A percentile compares a stretch with the other conserved stretches of the same genome.
Conservation (phyloP, 2,329 filamentous ascomycete genomes). For the Monilinia fructigena region DNA sequence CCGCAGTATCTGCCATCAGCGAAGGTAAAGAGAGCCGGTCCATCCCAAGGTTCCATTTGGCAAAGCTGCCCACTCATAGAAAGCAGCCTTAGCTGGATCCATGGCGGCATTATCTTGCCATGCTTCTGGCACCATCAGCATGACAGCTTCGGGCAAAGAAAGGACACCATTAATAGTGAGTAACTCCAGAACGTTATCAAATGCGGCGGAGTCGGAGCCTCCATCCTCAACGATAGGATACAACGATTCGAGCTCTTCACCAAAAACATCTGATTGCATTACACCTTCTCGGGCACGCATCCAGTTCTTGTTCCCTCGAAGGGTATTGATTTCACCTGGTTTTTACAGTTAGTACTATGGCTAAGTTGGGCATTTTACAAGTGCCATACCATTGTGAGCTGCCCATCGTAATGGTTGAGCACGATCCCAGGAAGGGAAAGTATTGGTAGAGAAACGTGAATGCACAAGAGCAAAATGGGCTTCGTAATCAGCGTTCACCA, state of each 20-base stretch:
- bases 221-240: conserved; percentile 97
- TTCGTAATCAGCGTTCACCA: conserved; percentile 96
- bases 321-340: conserved; percentile 84
- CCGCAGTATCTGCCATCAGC: conserved; percentile 95
- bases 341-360: conserved; percentile 34
- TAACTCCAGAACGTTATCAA: conserved; percentile 93
- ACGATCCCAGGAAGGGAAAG: conserved; percentile 97
- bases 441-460: conserved; percentile 97
- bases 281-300: conserved; percentile 96
- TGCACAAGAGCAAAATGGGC: conserved; percentile 95
- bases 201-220: conserved; percentile 93
- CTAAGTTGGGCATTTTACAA: conserved; percentile 35
- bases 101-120: conserved; percentile 93
- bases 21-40: conserved; percentile 94
- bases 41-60: conserved; percentile 99
- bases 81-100: conserved; percentile 93
- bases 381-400: conserved; percentile 77
- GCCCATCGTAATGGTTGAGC: conserved; percentile 95
- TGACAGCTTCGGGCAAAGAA: conserved; percentile 91
- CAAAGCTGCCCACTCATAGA: conserved; percentile 99
- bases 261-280: conserved; percentile 89
- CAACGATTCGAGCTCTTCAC: conserved; percentile 83
- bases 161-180: conserved; percentile 94
- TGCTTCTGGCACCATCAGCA: conserved; percentile 97
- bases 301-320: conserved; percentile 99